Base-by-base conservation (phyloP, 495 filamentous ascomycete genomes). In the Lasiosphaeris hirsuta region DNA sequence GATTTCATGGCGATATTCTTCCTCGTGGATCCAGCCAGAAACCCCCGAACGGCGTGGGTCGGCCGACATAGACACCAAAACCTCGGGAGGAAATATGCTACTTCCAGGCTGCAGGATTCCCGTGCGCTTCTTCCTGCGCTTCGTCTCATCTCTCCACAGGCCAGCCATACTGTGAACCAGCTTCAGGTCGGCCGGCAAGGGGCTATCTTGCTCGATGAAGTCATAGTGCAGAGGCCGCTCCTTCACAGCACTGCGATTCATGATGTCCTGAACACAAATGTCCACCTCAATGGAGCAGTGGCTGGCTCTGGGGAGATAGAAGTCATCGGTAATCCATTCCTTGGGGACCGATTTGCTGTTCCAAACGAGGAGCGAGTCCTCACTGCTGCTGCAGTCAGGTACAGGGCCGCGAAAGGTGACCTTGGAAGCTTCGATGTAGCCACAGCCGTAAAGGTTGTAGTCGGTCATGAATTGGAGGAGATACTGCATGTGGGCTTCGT, bases 391-490 rank as follows among this genome's bases (percentile, higher is more conserved):
- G 38, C 63, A 56, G 1, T 84, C 72, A 2, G 95, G 93, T 7
- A 97, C 78, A 4, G 92, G 90, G 37, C 74, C 72, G 51, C 95
- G 83, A 63, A 96, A 97, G 39, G 69, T 78, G 30, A 83, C 81
- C 42, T 83, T 87, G 9, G 56, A 58, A 4, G 69, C 68, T 38
- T 80, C 73, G 68, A 98, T 86, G 65, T 90, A 96, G 33, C 82
- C 85, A 67, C 94, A 98, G 10, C 94, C 94, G 66, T 93, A 96
- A 61, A 98, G 77, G 62, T 96, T 97, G 78, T 91, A 97, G 67
- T 98, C 95, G 61, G 87, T 88, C 93, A 97, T 96, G 84, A 95
- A 97, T 74, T 97, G 95, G 1, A 92, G 80, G 8, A 96, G 72
- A 71, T 88, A 97, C 69, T 95, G 88, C 41, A 97, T 69, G 70